Evolutionary conservation across 139 green algal species (phyloP), one percentile per base, ranked within the genome.

Genomic region (Klebsormidium nitens): DNA sequence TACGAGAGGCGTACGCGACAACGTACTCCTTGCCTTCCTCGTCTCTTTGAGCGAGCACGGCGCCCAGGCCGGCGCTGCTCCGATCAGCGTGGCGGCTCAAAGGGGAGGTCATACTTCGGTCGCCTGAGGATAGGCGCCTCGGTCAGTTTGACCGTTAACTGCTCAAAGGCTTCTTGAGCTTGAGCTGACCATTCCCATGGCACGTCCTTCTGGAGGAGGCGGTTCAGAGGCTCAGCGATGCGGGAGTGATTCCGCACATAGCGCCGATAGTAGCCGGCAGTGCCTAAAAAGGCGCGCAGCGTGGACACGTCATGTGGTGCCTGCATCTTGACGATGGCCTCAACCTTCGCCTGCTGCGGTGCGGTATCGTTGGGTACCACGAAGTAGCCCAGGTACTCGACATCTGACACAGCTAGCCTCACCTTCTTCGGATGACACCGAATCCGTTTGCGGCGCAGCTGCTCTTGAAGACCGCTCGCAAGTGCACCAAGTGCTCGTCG

Each of bases 21-120:
- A 72, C 46, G n/a, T 36, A 36, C 6, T 63, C 28, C 46, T 62
- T 42, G n/a, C 29, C 37, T 8, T 36, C 65, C 4, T 72, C 48
- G 29, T 34, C 6, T 31, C 42, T n/a, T 19, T 57, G 36, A n/a
- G 29, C 42, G 26, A 67, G 59, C 23, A 67, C n/a, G 38, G 52
- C 59, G 19, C 59, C 59, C 36, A 67, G 11, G 3, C 59, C 59
- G 2, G 32, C 8, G 23, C 37, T 31, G 3, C 35, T 31, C 59
- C 59, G 29, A 35, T 67, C 19, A 36, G 32, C 52, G 59, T 67
- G 59, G 28, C n/a, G 52, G 39, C 4, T n/a, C 37, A 23, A 52
- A 67, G 3, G 59, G 35, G 26, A 55, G 49, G 19, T 8, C 32
- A 6, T 19, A 52, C 23, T 67, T 37, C 34, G 39, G 59, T 6